A percentile compares a stretch with the other conserved stretches of the same genome.
phyloP scores from a whole-genome alignment of 192 early-diverging fungal species.

The Rhizoclosmatium globosum region DNA sequence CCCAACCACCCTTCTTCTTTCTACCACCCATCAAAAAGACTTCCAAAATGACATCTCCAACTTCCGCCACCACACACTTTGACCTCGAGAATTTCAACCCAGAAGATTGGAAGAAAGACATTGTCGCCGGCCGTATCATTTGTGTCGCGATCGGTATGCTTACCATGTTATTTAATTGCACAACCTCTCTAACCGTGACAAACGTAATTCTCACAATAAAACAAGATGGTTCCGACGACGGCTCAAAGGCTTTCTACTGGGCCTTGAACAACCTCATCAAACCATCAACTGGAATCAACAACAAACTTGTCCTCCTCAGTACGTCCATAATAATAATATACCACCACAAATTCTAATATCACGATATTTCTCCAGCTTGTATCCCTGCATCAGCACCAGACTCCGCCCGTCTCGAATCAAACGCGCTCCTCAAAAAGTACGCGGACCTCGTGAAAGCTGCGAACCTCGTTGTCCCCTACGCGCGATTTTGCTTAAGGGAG shows the following conservation, averaged over 20 bases:
- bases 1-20: too few species aligned
- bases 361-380: too few species aligned
- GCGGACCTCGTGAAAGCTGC: background rate
- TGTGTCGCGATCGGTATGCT: background rate
- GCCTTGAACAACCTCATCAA: slow-evolving; percentile 4
- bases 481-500: slow-evolving; percentile 51
- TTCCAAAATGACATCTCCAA: too few species aligned
- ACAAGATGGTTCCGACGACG: slow-evolving; percentile 16
- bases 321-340: too few species aligned
- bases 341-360: too few species aligned
- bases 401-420: background rate
- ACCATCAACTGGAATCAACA: slow-evolving; percentile 1
- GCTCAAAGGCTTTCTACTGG: slow-evolving; percentile 20
- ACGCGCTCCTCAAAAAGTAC: background rate
- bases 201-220: too few species aligned
- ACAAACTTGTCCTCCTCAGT: slow-evolving; percentile 9
- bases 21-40: too few species aligned
- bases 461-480: slow-evolving; percentile 2
- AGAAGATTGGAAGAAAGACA: slow-evolving; percentile 25
- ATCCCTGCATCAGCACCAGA: background rate
- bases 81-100: too few species aligned
- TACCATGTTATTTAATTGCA: too few species aligned
- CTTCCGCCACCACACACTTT: too few species aligned
- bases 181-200: too few species aligned
- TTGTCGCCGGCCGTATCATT: slow-evolving; percentile 14